Evolutionary conservation across 2,329 filamentous ascomycete genomes (phyloP).

Genomic region (Cladosporium sp.): DNA sequence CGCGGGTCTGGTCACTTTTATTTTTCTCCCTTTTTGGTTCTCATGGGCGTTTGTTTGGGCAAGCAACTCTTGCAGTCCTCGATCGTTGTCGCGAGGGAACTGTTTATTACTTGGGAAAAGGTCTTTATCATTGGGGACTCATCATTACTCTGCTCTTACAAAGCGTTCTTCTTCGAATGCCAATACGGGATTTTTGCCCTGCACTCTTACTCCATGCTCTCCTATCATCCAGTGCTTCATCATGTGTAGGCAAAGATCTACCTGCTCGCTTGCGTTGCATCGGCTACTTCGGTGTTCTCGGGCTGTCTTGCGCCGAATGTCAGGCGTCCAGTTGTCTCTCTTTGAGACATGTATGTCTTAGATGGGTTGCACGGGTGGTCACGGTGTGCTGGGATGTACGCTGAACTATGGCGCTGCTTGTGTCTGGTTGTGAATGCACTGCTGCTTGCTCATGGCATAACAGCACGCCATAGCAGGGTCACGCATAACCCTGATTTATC

Average conservation of each 20-base stretch:
- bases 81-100: not conserved
- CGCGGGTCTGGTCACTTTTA: not conserved
- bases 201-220: not conserved
- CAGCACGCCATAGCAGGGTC: too few relatives aligned
- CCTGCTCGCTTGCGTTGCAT: not conserved
- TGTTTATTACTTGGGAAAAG: not conserved
- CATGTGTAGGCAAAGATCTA: not conserved
- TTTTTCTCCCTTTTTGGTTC: not conserved
- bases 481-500: too few relatives aligned
- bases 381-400: not conserved
- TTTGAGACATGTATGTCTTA: conserved; percentile 11
- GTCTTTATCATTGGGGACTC: not conserved
- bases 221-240: not conserved
- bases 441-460: too few relatives aligned
- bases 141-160: not conserved
- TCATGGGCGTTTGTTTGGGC: not conserved
- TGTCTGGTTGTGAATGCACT: too few relatives aligned
- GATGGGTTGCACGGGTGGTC: conserved; percentile 5
- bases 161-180: not conserved
- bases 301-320: not conserved
- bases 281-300: not conserved
- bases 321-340: not conserved
- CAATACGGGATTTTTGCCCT: not conserved
- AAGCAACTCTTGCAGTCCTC: not conserved
- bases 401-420: not conserved